A percentile compares a stretch with the other conserved stretches of the same genome.
Conservation (phyloP, 306 rosid genomes). For the Pueraria montana region DNA sequence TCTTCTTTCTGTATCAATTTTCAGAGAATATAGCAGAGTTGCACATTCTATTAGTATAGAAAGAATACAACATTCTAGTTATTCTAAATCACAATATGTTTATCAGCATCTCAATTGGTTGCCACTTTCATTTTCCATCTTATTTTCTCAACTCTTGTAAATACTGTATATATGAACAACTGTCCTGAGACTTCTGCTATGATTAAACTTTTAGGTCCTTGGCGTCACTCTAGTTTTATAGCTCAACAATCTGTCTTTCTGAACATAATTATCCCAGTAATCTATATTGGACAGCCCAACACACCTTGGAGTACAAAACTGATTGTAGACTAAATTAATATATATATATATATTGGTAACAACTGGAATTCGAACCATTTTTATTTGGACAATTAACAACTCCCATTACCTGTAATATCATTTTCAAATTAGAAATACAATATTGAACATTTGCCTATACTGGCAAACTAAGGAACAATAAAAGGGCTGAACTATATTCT, state of each 20-base stretch:
- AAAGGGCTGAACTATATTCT: not conserved
- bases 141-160: slow-evolving; percentile 11
- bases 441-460: slow-evolving; percentile 13
- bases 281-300: not conserved
- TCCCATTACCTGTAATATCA: not conserved
- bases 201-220: slow-evolving; percentile 11
- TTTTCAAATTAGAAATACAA: slow-evolving; percentile 17
- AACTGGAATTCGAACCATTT: slow-evolving; percentile 2
- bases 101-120: not conserved
- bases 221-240: slow-evolving; percentile 2
- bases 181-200: not conserved
- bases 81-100: not conserved
- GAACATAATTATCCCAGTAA: not conserved
- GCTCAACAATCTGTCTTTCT: not conserved
- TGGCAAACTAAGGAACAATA: not conserved
- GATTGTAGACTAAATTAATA: not conserved
- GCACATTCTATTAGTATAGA: slow-evolving; percentile 4
- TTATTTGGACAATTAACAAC: not conserved
- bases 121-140: slow-evolving; percentile 19
- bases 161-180: slow-evolving; percentile 6
- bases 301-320: not conserved
- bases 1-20: not conserved
- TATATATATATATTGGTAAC: not conserved
- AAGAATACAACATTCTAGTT: not conserved
- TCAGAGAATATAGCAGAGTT: not conserved